Evolutionary conservation across 805 yeast species (phyloP), one percentile per base, ranked within the genome.

Genomic region (Barnettozyma populi): DNA sequence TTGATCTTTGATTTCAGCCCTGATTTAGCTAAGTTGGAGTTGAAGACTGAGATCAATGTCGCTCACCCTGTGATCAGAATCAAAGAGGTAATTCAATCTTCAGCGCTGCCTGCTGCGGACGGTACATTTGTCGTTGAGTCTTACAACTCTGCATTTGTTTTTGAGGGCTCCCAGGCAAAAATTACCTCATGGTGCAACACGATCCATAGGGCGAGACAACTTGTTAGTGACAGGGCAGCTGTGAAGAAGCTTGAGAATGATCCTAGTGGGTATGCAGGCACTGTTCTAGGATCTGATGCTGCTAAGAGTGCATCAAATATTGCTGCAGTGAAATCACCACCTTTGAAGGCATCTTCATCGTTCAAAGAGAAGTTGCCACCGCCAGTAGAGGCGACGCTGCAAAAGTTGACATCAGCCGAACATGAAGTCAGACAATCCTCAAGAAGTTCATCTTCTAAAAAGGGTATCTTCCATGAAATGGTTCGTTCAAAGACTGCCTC

Each of bases 121-220:
- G 65, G 73, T 2, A 60, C 60, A 13, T 81, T 84, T 67, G 84
- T 81, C 1, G 73, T 84, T 31, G 75, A 73, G 50, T 79, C 87
- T 0, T 68, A 69, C n/a, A 69, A 64, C 25, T 69, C 76, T 13
- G 73, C 87, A 0, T 75, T 82, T 54, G 70, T 76, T 4, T 76
- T 81, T 60, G 82, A 80, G 54, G 79, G 76, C 10, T 77, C 77
- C 36, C 74, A 72, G 46, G 63, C 60, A 36, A 84, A 78, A 34
- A 68, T 79, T 1, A 65, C 71, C 13, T 59, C 67, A 18, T 85
- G 92, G 92, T 76, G 86, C 1, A 72, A 70, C 34, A 61, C 76
- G 0, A 62, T 82, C 18, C 77, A 75, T 5, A 73, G 69, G 48
- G 68, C 84, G 2, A 73, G 78, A 44, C 60, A 63, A 13, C 67